Evolutionary conservation across 2,329 filamentous ascomycete genomes (phyloP), one percentile per base, ranked within the genome.

Genomic region (Lasiodiplodia sp.): DNA sequence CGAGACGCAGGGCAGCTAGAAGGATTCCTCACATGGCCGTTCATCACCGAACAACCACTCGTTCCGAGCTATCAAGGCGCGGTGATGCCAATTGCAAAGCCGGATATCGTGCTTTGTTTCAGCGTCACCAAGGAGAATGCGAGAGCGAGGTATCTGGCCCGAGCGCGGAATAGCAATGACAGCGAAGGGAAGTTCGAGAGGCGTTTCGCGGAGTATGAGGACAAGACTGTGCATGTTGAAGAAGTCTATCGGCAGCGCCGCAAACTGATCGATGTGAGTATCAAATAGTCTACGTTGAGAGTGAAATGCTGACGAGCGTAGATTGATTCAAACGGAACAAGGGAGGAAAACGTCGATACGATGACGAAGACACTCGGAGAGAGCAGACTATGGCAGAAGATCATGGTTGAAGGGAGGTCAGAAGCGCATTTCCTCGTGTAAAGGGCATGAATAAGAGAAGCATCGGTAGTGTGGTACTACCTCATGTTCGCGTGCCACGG

Each of bases 1-100:
- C 69, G 73, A 16, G 44, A 67, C 5, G 37, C 51, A 7, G 67
- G 60, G 11, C 56, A 69, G 18, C 53, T 56, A 3, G 63, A 56
- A 31, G n/a, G 21, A 1, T 66, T 66, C 37, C 16, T 21, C 34
- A 28, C 52, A 3, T 63, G 40, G 28, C 63, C 63, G 5, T 66
- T 66, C 34, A 18, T 23, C 21, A 12, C 21, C 21, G 21, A 56
- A 28, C 34, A 55, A 3, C 52, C 49, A 14, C 63, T 62, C 18
- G 14, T 38, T 44, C 56, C 56, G 37, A 28, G 21, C 56, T 10
- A 11, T 44, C 21, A 28, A n/a, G 37, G 44, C 11, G 25, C 31
- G 4, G 51, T 2, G 4, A 44, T 23, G 25, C 3, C 37, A 51
- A 16, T 28, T 3, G 16, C 53, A 7, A 49, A 63, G 18, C 65